Conservation (phyloP, 371 early-diverging fungal genomes). For the Lichtheimia ornata region DNA sequence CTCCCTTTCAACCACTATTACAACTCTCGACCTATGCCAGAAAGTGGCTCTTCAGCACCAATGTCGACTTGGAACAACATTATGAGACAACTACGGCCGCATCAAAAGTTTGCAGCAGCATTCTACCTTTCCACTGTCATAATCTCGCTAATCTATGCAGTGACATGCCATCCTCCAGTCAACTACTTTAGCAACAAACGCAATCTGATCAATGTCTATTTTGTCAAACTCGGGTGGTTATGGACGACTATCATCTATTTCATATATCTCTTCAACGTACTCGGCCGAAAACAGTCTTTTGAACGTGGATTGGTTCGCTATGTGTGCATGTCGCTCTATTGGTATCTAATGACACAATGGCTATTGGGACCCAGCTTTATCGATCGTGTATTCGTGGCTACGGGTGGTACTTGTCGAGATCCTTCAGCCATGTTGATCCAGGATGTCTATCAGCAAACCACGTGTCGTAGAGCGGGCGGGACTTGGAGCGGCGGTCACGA, state of each 20-base stretch:
- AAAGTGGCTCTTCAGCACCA: not conserved
- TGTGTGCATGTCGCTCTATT: slow-evolving; percentile 73
- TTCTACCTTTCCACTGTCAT: slow-evolving; percentile 33
- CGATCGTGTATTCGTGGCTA: slow-evolving; percentile 73
- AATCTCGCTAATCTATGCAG: slow-evolving; percentile 28
- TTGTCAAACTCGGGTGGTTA: slow-evolving; percentile 88
- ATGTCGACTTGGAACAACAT: not conserved
- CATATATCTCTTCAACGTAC: slow-evolving; percentile 31
- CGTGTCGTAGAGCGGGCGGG: slow-evolving; percentile 71
- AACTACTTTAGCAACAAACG: slow-evolving; percentile 68
- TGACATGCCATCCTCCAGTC: slow-evolving; percentile 29
- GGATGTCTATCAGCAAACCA: slow-evolving; percentile 29
- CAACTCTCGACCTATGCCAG: not conserved
- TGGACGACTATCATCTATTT: slow-evolving; percentile 69
- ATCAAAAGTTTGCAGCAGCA: slow-evolving; percentile 27
- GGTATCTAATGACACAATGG: slow-evolving; percentile 85
- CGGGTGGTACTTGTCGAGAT: slow-evolving; percentile 66
- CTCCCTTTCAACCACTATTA: too few species aligned
- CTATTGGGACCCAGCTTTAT: slow-evolving; percentile 80
- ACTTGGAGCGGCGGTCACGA: slow-evolving; percentile 80
- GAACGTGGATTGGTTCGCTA: slow-evolving; percentile 52
- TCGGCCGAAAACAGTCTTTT: slow-evolving; percentile 15
- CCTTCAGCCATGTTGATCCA: not conserved
- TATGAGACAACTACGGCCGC: slow-evolving; percentile 22
- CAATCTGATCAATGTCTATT: slow-evolving; percentile 74